A percentile compares a stretch with the other conserved stretches of the same genome.
Evolutionary conservation across 139 green algal genomes (phyloP).

Genomic region (Volvox reticuliferus): DNA sequence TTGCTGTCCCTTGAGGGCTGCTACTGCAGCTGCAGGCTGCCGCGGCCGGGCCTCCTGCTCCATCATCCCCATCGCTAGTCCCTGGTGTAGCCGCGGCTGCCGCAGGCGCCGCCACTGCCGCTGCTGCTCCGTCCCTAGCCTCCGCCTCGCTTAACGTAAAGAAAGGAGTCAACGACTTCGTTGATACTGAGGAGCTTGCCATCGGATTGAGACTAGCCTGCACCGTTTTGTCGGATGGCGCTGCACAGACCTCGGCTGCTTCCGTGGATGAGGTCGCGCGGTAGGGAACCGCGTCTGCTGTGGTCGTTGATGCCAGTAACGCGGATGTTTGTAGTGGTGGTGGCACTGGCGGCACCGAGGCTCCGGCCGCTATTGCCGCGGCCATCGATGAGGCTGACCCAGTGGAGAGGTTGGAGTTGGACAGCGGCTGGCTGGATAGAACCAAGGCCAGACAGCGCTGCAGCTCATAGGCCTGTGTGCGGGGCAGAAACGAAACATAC

Average conservation of each 20-base stretch:
- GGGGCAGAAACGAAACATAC: neutral
- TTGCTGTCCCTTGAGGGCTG: neutral
- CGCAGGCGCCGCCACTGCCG: neutral
- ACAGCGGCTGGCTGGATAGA: neutral
- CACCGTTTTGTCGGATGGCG: neutral
- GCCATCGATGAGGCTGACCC: neutral
- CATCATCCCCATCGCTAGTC: neutral
- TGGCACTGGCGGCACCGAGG: neutral
- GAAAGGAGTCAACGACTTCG: neutral
- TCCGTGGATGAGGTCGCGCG: too few species aligned
- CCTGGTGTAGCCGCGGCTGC: neutral
- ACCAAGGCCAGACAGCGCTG: constrained; percentile 30
- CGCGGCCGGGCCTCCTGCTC: neutral
- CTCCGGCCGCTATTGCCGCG: neutral
- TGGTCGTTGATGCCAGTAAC: neutral
- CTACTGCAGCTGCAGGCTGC: neutral
- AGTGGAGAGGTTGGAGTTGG: neutral
- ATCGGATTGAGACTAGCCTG: neutral
- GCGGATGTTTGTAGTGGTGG: neutral
- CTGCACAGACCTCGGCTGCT: too few species aligned
- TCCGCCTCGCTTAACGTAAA: neutral
- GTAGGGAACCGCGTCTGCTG: neutral
- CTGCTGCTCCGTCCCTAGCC: neutral
- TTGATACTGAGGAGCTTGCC: neutral
- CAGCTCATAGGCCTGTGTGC: constrained; percentile 14